A percentile compares a stretch with the other conserved stretches of the same genome.
These are phyloP conservation scores for Solanum arcanum DNA, from an alignment of 257 asterid genomes.

Conservation along the genomic window DNA sequence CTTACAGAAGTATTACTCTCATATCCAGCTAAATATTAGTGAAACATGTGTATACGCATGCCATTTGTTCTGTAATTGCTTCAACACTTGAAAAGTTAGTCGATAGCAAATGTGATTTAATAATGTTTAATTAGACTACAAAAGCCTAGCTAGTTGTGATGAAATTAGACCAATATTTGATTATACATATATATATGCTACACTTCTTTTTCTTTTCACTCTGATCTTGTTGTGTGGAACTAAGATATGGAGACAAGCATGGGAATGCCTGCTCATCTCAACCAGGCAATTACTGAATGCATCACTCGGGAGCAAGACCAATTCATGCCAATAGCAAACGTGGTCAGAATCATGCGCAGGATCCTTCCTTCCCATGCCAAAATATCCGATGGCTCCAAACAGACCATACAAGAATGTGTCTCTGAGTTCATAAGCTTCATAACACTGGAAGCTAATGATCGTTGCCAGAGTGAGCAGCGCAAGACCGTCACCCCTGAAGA, in stretches of 20 bases:
- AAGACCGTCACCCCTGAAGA: conserved; percentile 96
- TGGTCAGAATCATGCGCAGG: not conserved
- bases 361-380: not conserved
- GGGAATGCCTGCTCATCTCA: conserved; percentile 12
- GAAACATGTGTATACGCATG: not conserved
- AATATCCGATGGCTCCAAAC: conserved; percentile 88
- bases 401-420: conserved; percentile 86
- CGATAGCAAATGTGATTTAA: not conserved
- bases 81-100: not conserved
- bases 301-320: conserved; percentile 63
- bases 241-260: conserved; percentile 4
- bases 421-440: conserved; percentile 89
- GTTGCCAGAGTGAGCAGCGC: conserved; percentile 94
- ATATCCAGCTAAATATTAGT: not conserved
- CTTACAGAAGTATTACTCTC: not conserved
- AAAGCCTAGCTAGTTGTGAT: not conserved
- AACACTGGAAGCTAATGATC: conserved; percentile 84
- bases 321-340: too few relatives aligned
- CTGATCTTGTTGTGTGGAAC: not conserved
- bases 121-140: not conserved
- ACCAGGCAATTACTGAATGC: conserved; percentile 31
- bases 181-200: not conserved
- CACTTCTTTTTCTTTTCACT: not conserved
- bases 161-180: not conserved
- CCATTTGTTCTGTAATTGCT: not conserved